phyloP scores from a whole-genome alignment of 179 eudicot genomes.

The Silene coronaria region DNA sequence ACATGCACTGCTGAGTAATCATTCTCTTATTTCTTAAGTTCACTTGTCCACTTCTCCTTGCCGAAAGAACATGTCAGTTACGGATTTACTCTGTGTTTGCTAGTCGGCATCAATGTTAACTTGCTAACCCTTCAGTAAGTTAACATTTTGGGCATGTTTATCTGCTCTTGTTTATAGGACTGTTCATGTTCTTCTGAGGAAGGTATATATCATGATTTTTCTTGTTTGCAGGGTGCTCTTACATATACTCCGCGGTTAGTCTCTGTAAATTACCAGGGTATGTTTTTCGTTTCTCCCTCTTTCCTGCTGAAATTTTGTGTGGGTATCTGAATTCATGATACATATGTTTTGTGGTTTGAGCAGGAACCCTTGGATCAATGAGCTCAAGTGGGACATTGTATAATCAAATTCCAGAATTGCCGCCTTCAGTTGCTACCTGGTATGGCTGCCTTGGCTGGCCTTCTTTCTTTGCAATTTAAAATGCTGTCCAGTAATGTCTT shows the following conservation, averaged over 20 bases:
- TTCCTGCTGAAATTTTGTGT: neutral
- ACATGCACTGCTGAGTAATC: too few species aligned
- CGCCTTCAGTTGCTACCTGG: slow-evolving; percentile 59
- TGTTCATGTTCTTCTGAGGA: neutral
- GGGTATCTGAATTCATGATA: neutral
- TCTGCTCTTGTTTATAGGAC: neutral
- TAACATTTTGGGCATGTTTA: neutral
- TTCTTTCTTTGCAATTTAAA: neutral
- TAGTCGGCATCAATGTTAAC: neutral
- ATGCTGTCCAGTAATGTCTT: too few species aligned
- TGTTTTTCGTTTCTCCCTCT: neutral
- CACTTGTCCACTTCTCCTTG: too few species aligned
- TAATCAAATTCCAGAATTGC: slow-evolving; percentile 37
- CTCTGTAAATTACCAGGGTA: slow-evolving; percentile 77
- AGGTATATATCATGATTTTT: slow-evolving; percentile 9
- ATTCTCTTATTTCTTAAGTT: too few species aligned
- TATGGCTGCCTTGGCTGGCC: slow-evolving; percentile 40
- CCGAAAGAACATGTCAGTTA: neutral
- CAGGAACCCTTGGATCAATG: slow-evolving; percentile 92
- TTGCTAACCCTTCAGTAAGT: neutral
- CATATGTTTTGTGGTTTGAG: slow-evolving; percentile 13
- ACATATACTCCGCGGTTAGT: slow-evolving; percentile 91
- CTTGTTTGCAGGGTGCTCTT: slow-evolving; percentile 58
- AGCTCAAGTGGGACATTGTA: slow-evolving; percentile 79
- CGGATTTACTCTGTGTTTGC: too few species aligned